Evolutionary conservation across 805 yeast genomes (phyloP).

Genomic region (Lipomyces lipofer): DNA sequence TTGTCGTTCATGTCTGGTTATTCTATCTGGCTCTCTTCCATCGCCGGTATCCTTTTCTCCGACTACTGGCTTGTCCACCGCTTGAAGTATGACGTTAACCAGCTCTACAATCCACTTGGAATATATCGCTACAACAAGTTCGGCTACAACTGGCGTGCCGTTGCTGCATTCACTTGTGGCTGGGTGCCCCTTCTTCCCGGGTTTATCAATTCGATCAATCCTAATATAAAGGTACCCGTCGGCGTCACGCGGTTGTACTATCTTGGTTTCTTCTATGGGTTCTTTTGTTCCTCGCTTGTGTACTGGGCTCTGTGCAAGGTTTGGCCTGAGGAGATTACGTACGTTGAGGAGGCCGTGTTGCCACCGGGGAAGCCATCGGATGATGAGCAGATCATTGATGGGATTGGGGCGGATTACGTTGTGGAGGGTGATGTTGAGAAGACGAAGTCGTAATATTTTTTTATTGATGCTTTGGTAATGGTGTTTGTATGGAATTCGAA

Average conservation of each 20-base stretch:
- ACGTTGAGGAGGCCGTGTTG: slow-evolving; percentile 5
- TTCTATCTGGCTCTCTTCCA: slow-evolving; percentile 46
- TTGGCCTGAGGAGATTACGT: slow-evolving; percentile 16
- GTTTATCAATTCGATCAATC: slow-evolving; percentile 14
- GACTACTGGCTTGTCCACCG: slow-evolving; percentile 12
- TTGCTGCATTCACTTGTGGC: slow-evolving; percentile 15
- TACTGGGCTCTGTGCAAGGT: slow-evolving; percentile 14
- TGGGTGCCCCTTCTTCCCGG: slow-evolving; percentile 26
- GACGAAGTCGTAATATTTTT: not conserved
- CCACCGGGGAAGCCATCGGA: slow-evolving; percentile 16
- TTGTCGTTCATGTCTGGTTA: slow-evolving; percentile 42
- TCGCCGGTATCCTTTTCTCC: slow-evolving; percentile 30
- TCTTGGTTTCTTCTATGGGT: slow-evolving; percentile 30
- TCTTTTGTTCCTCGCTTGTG: slow-evolving; percentile 13
- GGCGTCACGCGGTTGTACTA: slow-evolving; percentile 30
- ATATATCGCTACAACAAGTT: slow-evolving; percentile 27
- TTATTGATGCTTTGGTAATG: not conserved
- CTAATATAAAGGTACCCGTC: not conserved
- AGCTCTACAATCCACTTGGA: slow-evolving; percentile 14
- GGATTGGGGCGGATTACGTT: not conserved
- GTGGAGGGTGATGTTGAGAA: not conserved
- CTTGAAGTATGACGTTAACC: slow-evolving; percentile 8
- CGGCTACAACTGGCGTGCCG: slow-evolving; percentile 19
- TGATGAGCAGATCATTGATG: slow-evolving; percentile 3
- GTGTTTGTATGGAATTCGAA: not conserved